These are phyloP conservation scores for Talaromyces sp. DNA, from an alignment of 2,329 filamentous ascomycete genomes.

Conservation along the genomic window DNA sequence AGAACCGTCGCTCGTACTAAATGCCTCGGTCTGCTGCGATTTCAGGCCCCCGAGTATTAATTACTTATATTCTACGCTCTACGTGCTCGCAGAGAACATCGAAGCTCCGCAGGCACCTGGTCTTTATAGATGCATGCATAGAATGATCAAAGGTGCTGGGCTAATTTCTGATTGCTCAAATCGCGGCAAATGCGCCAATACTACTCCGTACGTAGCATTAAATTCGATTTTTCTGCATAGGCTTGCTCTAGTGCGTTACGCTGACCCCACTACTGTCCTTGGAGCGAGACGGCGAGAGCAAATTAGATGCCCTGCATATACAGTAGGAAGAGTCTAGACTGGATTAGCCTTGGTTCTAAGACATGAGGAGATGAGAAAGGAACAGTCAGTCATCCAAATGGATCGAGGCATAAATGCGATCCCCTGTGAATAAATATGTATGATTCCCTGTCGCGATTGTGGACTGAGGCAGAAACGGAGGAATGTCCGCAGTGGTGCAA, in stretches of 20 bases:
- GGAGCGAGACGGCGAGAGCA: no score
- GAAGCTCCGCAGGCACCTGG: neutral
- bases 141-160: neutral
- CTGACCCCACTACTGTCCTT: neutral
- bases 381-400: no score
- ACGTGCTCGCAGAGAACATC: neutral
- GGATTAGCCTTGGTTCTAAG: neutral
- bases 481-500: neutral
- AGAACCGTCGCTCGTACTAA: neutral
- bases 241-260: neutral
- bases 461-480: neutral
- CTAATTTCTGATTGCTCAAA: constrained; percentile 4
- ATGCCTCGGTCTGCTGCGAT: no score
- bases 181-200: constrained; percentile 6
- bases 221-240: no score
- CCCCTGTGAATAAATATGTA: no score
- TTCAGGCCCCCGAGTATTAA: no score
- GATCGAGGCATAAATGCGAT: no score
- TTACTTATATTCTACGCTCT: neutral
- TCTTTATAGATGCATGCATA: constrained; percentile 1
- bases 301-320: neutral
- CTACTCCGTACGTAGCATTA: neutral
- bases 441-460: no score
- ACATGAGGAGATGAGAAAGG: no score
- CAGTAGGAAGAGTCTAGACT: neutral